phyloP scores from a whole-genome alignment of 2,329 filamentous ascomycete species.

The Hymenoscyphus albidus region DNA sequence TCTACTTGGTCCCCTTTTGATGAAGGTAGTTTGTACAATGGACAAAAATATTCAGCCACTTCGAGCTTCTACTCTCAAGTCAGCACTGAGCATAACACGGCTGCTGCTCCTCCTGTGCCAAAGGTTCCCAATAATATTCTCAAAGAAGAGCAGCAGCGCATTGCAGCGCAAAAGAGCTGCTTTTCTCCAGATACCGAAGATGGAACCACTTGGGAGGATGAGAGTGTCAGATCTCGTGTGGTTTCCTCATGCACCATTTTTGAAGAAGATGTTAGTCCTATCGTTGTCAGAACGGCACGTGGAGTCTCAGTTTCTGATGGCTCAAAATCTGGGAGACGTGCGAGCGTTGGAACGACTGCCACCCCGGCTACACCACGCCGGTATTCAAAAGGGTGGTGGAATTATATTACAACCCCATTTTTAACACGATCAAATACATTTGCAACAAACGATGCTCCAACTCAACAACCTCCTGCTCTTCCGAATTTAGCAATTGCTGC shows the following conservation, averaged over 20 bases:
- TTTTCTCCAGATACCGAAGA: constrained; percentile 33
- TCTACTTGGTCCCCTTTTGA: constrained; percentile 32
- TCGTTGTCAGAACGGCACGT: constrained; percentile 38
- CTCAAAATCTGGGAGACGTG: constrained; percentile 20
- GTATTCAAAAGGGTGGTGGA: constrained; percentile 71
- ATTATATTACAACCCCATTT: constrained; percentile 70
- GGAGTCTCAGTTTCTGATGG: constrained; percentile 34
- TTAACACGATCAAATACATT: constrained; percentile 36
- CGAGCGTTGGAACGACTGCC: constrained; percentile 30
- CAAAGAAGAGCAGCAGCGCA: constrained; percentile 26
- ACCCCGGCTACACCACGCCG: constrained; percentile 38
- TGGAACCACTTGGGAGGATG: constrained; percentile 30
- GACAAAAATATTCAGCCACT: constrained; percentile 16
- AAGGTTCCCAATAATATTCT: constrained; percentile 43
- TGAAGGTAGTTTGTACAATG: constrained; percentile 15
- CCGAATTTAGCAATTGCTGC: constrained; percentile 36
- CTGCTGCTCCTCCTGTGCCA: constrained; percentile 57
- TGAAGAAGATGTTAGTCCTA: constrained; percentile 60
- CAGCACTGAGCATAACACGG: constrained; percentile 37
- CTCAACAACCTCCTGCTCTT: constrained; percentile 27
- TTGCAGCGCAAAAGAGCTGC: constrained; percentile 30
- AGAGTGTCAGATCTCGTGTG: constrained; percentile 22
- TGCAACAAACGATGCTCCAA: constrained; percentile 20
- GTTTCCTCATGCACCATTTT: constrained; percentile 58
- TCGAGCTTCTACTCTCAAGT: constrained; percentile 54